Evolutionary conservation across 2,329 filamentous ascomycete genomes (phyloP).

Genomic region (Cytospora paraplurivora): DNA sequence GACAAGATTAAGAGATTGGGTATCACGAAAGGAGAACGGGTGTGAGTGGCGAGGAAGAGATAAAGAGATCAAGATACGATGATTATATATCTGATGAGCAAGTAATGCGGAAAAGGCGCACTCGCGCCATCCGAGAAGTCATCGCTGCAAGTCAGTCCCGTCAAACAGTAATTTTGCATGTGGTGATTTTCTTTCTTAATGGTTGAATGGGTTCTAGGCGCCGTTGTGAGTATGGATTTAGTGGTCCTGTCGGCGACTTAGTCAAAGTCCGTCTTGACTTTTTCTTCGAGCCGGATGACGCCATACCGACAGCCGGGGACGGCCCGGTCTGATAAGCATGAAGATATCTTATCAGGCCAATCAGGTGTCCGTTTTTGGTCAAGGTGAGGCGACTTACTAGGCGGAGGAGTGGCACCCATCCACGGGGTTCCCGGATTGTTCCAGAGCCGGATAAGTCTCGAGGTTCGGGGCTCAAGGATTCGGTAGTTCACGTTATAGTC

Average conservation of each 20-base stretch:
- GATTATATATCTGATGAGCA: not conserved
- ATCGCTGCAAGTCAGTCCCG: not conserved
- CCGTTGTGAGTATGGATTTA: not conserved
- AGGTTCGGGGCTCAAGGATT: no score
- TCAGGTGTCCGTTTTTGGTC: conserved; percentile 4
- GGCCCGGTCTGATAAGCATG: conserved; percentile 8
- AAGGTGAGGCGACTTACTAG: not conserved
- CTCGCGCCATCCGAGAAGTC: not conserved
- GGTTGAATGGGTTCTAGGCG: not conserved
- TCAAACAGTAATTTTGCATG: no score
- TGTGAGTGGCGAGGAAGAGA: not conserved
- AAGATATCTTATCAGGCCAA: conserved; percentile 24
- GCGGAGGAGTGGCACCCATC: not conserved
- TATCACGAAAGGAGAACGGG: not conserved
- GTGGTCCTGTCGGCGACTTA: not conserved
- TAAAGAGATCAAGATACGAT: not conserved
- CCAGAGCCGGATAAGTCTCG: no score
- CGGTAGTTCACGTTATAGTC: no score
- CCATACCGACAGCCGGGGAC: conserved; percentile 30
- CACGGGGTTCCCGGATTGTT: not conserved
- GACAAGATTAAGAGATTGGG: not conserved
- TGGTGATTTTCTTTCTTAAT: not conserved
- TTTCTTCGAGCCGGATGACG: conserved; percentile 29
- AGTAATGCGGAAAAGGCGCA: not conserved
- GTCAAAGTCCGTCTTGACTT: conserved; percentile 18